These are phyloP conservation scores for Colletotrichum tabaci DNA, from an alignment of 2,329 filamentous ascomycete species.

Conservation along the genomic window DNA sequence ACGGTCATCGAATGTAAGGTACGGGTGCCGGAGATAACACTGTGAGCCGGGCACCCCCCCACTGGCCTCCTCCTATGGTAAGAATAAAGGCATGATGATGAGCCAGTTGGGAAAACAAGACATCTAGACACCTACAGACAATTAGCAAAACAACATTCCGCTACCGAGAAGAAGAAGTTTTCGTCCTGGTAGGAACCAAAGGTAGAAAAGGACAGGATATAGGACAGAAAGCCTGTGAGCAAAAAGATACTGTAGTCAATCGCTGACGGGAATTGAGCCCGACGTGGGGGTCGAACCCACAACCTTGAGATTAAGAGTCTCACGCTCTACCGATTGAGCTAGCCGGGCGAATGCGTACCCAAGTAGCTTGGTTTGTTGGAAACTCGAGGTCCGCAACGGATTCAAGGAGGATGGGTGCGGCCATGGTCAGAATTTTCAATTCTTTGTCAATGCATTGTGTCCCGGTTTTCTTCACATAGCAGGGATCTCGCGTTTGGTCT, in stretches of 20 bases:
- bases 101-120: no score
- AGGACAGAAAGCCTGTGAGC: not conserved
- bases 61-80: not conserved
- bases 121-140: rapidly evolving
- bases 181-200: not conserved
- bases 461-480: not conserved
- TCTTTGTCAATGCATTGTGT: not conserved
- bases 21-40: conserved; percentile 13
- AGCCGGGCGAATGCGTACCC: conserved; percentile 61
- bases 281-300: conserved; percentile 63
- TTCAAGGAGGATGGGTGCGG: not conserved
- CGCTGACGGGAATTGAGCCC: conserved; percentile 41
- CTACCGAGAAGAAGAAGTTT: not conserved
- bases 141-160: not conserved
- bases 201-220: not conserved
- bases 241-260: conserved; percentile 17
- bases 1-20: conserved; percentile 14
- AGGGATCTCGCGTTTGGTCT: not conserved
- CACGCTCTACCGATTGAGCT: conserved; percentile 82
- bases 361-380: conserved; percentile 26
- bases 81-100: not conserved
- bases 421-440: not conserved
- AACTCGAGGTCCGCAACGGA: rapidly evolving
- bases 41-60: no score
- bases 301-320: conserved; percentile 78